Percentiles rank a stretch among this genome's conserved stretches.
phyloP scores from a whole-genome alignment of 2,329 filamentous ascomycete genomes.

The Purpureocillium lavendulum region DNA sequence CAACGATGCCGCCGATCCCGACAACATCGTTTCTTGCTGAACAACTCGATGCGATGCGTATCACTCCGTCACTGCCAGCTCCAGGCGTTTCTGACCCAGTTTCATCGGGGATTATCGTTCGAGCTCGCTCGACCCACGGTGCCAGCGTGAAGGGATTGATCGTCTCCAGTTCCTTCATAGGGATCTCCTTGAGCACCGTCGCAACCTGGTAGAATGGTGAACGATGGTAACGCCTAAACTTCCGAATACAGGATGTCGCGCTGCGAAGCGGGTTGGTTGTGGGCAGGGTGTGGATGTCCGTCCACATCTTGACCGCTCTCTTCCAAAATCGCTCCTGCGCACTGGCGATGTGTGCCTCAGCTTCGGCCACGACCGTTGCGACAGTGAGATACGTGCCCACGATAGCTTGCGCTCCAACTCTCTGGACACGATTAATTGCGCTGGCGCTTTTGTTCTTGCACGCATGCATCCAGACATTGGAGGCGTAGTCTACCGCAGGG shows the following conservation, averaged over 20 bases:
- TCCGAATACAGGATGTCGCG: conserved; percentile 1
- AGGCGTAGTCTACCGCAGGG: no score
- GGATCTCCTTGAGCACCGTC: neutral
- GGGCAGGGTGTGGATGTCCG: conserved; percentile 2
- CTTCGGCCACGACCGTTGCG: conserved; percentile 10
- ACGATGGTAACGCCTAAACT: neutral
- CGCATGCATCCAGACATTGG: neutral
- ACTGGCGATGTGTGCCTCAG: conserved; percentile 10
- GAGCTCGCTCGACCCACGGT: neutral
- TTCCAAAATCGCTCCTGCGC: conserved; percentile 9
- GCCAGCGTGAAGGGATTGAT: conserved; percentile 4
- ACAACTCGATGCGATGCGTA: neutral
- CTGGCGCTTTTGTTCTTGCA: neutral
- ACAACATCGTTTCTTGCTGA: neutral
- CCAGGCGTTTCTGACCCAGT: conserved; percentile 2
- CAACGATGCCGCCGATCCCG: neutral
- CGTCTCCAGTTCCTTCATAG: conserved; percentile 2
- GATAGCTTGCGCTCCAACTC: conserved; percentile 7
- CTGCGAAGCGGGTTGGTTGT: conserved; percentile 3
- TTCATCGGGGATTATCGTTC: neutral
- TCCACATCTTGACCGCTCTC: conserved; percentile 4
- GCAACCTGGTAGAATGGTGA: conserved; percentile 5
- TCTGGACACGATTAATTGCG: neutral
- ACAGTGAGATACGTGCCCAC: conserved; percentile 9
- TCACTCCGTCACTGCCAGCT: neutral